Base-by-base conservation (phyloP, 2,329 filamentous ascomycete genomes). In the Bipolaris victoriae region DNA sequence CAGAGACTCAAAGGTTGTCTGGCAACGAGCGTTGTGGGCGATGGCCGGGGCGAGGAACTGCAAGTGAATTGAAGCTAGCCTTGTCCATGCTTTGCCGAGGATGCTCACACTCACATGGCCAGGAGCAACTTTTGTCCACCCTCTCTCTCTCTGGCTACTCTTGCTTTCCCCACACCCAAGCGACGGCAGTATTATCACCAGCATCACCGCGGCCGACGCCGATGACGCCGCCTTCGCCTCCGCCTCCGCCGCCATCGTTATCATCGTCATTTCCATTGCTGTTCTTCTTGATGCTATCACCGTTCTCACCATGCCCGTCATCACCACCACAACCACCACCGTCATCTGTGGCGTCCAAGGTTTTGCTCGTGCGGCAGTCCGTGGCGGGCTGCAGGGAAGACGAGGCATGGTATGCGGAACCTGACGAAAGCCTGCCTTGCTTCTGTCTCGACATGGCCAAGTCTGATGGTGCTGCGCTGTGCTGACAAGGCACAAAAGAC, bases 401-500 rank as follows among this genome's bases (percentile, higher is more conserved):
- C n/a, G 43, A 16, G 24, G 15, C 36, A 9, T n/a, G 36, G 36
- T 7, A 16, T 3, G 62, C 62, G 64, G 44, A 58, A 61, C 53
- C 63, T 55, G 61, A 63, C 41, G 54, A 36, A 52, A 48, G 31
- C 31, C 49, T 53, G 50, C 50, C 46, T 49, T 61, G 57, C 50
- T 58, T 45, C 58, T 52, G 53, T 52, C 58, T 45, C 53, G 52
- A 60, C 50, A 40, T 52, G 49, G 52, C 36, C 39, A 58, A 59
- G 57, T 58, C 55, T 52, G 50, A 10, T 29, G 26, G 26, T 29
- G 26, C 26, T 29, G 26, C 26, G 26, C 31, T 20, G 24, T 43
- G 51, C 39, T 31, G 47, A 45, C 43, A 55, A 61, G 55, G 52
- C 47, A 37, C 57, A 37, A 60, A 60, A 57, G 50, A 52, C 45